Evolutionary conservation across 768 basidiomycete genomes (phyloP).

Genomic region (Serendipita sp.): DNA sequence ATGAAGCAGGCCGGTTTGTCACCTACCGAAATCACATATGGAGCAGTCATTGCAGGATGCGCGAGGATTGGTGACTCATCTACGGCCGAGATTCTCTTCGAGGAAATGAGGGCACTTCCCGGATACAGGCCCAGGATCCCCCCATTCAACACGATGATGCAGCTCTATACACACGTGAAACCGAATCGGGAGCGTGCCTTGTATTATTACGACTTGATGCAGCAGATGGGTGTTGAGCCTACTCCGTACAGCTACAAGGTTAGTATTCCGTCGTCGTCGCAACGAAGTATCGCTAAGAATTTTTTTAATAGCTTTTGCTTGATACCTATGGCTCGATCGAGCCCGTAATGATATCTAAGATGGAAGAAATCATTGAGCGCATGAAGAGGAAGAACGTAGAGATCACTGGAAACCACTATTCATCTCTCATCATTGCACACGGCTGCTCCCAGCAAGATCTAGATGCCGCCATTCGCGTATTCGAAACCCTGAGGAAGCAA

Average conservation of each 20-base stretch:
- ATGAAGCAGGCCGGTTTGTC: constrained; percentile 53
- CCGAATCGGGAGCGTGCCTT: constrained; percentile 67
- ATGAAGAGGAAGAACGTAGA: constrained; percentile 28
- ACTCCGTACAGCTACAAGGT: constrained; percentile 93
- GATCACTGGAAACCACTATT: constrained; percentile 53
- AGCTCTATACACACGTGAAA: constrained; percentile 80
- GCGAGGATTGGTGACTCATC: constrained; percentile 77
- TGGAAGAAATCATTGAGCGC: constrained; percentile 56
- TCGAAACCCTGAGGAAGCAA: constrained; percentile 45
- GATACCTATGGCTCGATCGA: constrained; percentile 79
- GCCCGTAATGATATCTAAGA: constrained; percentile 53
- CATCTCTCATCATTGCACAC: constrained; percentile 74
- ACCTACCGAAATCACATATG: constrained; percentile 83
- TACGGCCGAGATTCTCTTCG: constrained; percentile 68
- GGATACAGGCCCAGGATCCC: constrained; percentile 82
- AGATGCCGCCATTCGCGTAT: constrained; percentile 55
- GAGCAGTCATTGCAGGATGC: constrained; percentile 85
- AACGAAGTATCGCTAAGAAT: too few relatives aligned
- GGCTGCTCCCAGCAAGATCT: constrained; percentile 68
- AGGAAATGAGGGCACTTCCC: constrained; percentile 56
- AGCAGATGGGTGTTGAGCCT: constrained; percentile 42
- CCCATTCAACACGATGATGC: constrained; percentile 99
- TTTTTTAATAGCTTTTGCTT: constrained; percentile 46
- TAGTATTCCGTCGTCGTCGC: constrained; percentile 9
- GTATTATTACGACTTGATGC: constrained; percentile 54